These are phyloP conservation scores for Suillus paluster DNA, from an alignment of 768 basidiomycete species.

Conservation along the genomic window DNA sequence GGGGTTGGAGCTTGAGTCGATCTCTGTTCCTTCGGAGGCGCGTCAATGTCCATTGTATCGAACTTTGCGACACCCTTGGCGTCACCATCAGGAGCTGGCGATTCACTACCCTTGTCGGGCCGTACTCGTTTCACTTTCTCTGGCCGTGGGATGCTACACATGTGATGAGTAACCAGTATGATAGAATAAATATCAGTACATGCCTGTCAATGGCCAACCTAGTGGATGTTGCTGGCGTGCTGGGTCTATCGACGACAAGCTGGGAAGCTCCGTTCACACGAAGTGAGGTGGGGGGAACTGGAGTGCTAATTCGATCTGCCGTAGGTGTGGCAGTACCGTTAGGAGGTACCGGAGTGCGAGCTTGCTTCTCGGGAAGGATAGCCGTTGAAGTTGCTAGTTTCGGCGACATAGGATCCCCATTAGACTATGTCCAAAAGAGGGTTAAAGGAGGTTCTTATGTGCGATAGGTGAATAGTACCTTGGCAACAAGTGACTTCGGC, in stretches of 20 bases:
- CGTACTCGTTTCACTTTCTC: constrained; percentile 73
- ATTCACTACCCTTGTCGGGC: constrained; percentile 41
- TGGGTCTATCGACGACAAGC: constrained; percentile 33
- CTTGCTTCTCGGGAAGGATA: constrained; percentile 28
- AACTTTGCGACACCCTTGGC: constrained; percentile 23
- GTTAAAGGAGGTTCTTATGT: not conserved
- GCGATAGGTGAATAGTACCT: constrained; percentile 28
- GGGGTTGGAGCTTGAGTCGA: not conserved
- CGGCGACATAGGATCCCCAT: constrained; percentile 32
- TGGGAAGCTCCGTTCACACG: constrained; percentile 36
- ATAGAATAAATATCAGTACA: constrained; percentile 9
- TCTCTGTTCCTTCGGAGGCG: constrained; percentile 28
- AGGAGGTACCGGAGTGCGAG: constrained; percentile 37
- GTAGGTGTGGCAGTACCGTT: constrained; percentile 42
- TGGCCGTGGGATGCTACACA: constrained; percentile 70
- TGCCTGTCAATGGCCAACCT: constrained; percentile 75
- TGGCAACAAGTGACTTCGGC: constrained; percentile 33
- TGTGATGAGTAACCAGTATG: constrained; percentile 13
- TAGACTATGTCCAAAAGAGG: constrained; percentile 21
- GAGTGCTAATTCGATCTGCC: constrained; percentile 39
- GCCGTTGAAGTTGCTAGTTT: constrained; percentile 37
- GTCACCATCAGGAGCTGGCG: constrained; percentile 38
- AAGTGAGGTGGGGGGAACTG: constrained; percentile 61
- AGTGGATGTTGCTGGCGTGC: constrained; percentile 40
- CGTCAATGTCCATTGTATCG: constrained; percentile 44